Base-by-base conservation (phyloP, 228 moss, liverwort and hornwort species). In the Sphagnum magellanicum region DNA sequence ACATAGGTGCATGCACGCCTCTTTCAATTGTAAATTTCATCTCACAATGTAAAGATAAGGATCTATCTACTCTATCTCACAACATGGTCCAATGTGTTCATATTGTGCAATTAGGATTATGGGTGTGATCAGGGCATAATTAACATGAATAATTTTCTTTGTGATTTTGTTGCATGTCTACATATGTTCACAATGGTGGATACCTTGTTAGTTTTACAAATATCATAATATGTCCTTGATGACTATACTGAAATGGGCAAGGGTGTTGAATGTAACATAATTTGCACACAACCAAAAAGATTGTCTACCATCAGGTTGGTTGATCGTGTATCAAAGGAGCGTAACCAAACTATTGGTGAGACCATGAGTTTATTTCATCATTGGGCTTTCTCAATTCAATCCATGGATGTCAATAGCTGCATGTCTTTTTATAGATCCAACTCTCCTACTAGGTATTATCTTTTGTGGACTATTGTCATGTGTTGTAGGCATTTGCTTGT, bases 281-380 rank as follows among this genome's bases (percentile, higher is more conserved):
- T 92, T 60, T 89, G 89, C 78, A 89, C 92, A 8, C 92, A 92
- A 60, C 89, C 92, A 61, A 87, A 89, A 76, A 77, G 87, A 66
- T 72, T 92, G 76, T 92, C 87, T 74, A 88, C 92, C 50, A 89
- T 92, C 61, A 81, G 92, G 63, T 77, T 92, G 65, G 89, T 87
- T 61, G 92, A 92, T 77, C 87, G 89, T 48, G 92, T 92, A 17
- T 81, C 87, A 5, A 89, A 89, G 74, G 92, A 92, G 72, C 81
- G 89, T 50, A 81, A 87, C 51, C 87, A 89, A 74, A 65, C 75
- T 72, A 79, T 83, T 60, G 92, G 92, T 64, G 73, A 75, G 62
- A 92, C 87, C 83, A 86, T 92, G 71, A 89, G 92, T 85, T 60
- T 61, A 14, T 67, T 9, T 32, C 32, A 32, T 32, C 32, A 32